Conservation (phyloP, 2,329 filamentous ascomycete genomes). For the Ophiostoma quercus region DNA sequence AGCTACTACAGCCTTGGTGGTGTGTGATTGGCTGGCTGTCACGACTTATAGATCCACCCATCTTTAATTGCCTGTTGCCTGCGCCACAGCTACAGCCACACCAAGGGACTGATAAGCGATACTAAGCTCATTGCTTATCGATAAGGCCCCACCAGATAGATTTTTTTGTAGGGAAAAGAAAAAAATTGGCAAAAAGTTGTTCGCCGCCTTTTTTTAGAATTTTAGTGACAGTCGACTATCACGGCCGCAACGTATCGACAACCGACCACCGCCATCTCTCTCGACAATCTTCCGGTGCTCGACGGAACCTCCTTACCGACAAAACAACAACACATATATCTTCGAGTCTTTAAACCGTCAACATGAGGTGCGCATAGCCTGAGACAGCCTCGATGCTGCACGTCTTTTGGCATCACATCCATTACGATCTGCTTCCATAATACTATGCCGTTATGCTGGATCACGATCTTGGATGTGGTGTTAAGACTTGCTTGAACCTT, state of each 20-base stretch:
- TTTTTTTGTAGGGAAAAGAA: constrained; percentile 24
- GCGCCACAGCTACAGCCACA: constrained; percentile 23
- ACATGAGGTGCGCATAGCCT: constrained; percentile 12
- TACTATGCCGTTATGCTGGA: background rate
- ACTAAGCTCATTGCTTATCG: constrained; percentile 21
- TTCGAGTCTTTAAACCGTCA: constrained; percentile 13
- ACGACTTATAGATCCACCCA: background rate
- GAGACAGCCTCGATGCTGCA: background rate
- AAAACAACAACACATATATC: background rate
- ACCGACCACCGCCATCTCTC: constrained; percentile 10
- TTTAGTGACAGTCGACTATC: constrained; percentile 13
- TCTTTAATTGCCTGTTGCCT: background rate
- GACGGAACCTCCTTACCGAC: constrained; percentile 14
- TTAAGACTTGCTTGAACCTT: background rate
- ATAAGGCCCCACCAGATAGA: constrained; percentile 27
- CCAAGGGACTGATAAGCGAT: background rate
- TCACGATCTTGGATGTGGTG: background rate
- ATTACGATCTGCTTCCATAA: background rate
- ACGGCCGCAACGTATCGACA: background rate
- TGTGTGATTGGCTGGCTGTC: background rate
- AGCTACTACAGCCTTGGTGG: background rate
- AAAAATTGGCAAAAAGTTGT: constrained; percentile 23
- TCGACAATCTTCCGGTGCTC: constrained; percentile 18
- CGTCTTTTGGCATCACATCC: background rate
- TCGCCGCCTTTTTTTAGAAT: constrained; percentile 25